A percentile compares a stretch with the other conserved stretches of the same genome.
Evolutionary conservation across 257 asterid species (phyloP).

Genomic region (Solanum rostratum): DNA sequence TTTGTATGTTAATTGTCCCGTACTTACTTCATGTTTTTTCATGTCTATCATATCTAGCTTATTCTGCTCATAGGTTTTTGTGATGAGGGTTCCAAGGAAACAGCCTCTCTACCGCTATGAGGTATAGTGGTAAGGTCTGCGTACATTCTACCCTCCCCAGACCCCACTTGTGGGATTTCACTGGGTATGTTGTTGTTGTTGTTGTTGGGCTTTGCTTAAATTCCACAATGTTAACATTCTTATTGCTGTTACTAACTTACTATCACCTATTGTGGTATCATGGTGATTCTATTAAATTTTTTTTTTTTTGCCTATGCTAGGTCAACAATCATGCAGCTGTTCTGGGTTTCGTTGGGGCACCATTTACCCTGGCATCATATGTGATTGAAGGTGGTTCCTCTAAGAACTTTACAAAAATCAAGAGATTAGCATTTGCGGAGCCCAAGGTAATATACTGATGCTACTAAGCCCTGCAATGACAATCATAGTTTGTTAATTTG

Average conservation of each 20-base stretch:
- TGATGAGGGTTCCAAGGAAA: too few relatives aligned
- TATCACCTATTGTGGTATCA: neutral
- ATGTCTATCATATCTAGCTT: too few relatives aligned
- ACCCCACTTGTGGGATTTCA: too few relatives aligned
- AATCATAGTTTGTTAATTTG: neutral
- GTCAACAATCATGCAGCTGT: slow-evolving; percentile 96
- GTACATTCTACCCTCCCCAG: too few relatives aligned
- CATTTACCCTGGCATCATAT: slow-evolving; percentile 93
- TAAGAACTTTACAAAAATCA: slow-evolving; percentile 86
- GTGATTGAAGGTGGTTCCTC: slow-evolving; percentile 98
- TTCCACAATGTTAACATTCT: neutral
- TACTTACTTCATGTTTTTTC: too few relatives aligned
- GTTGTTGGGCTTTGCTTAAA: neutral
- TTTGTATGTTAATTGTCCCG: too few relatives aligned
- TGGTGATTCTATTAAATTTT: neutral
- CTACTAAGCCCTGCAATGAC: neutral
- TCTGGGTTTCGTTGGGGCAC: slow-evolving; percentile 97
- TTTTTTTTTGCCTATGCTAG: slow-evolving; percentile 23
- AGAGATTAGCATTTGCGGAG: slow-evolving; percentile 81
- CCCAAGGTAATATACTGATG: slow-evolving; percentile 51
- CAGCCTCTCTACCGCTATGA: too few relatives aligned
- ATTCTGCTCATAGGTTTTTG: too few relatives aligned
- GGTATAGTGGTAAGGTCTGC: too few relatives aligned
- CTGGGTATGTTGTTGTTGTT: too few relatives aligned
- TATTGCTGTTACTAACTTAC: neutral